Evolutionary conservation across 2,329 filamentous ascomycete species (phyloP), one percentile per base, ranked within the genome.

Genomic region (Penicillium sp.): DNA sequence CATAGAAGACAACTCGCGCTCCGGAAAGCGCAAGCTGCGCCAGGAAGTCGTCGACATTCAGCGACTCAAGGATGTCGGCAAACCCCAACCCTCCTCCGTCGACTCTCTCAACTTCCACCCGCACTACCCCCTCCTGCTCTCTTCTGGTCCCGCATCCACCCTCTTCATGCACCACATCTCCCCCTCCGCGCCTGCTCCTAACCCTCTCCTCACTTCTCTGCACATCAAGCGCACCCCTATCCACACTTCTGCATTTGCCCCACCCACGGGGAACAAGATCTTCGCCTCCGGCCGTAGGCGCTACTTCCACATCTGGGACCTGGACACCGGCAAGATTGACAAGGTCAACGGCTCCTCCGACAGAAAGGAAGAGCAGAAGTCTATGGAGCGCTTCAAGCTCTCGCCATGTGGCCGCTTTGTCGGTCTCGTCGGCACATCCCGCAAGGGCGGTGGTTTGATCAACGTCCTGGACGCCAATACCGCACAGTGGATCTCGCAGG

Each of bases 291-390:
- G 92, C 36, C 88, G 93, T 34, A 86, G 94, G 47, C 87, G 87
- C 59, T 97, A 92, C 78, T 97, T 97, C 75, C 94, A 97, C 75
- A 87, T 89, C 62, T 99, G 94, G 94, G 88, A 97, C 67, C 82
- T 99, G 22, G 80, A 88, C 42, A 87, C 88, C 0, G 94, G 94
- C 42, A 79, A 81, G 11, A 86, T 99, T 46, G 89, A 93, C 67
- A 96, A 96, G 75, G 84, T 96, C 43, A 86, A 63, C 81, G 89
- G 70, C 78, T 94, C 55, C 84, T 89, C 68, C 85, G 92, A 59
- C 88, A 69, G 74, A 14, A 75, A 87, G 61, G 83, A 90, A 52
- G 91, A 96, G 73, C 92, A 97, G 73, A 89, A 87, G 65, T 89
- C 85, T 39, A 97, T 97, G 91, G 94, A 97, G 73, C 82, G 82